These are phyloP conservation scores for Fusarium nygamai DNA, from an alignment of 2,329 filamentous ascomycete genomes.

Conservation along the genomic window DNA sequence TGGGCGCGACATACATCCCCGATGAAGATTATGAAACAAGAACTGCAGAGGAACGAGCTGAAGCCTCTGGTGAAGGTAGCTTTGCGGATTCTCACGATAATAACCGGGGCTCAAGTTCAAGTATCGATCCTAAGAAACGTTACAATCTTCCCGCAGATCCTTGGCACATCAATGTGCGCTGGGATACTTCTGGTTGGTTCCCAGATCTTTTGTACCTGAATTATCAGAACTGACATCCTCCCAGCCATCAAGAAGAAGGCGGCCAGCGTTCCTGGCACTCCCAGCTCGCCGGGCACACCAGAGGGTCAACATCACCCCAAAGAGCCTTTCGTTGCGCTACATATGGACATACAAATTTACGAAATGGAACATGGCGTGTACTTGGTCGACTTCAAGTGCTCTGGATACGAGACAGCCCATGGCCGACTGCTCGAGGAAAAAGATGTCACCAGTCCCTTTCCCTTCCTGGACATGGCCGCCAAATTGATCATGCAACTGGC, in stretches of 20 bases:
- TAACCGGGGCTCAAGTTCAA: slow-evolving; percentile 50
- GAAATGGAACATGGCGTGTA: slow-evolving; percentile 92
- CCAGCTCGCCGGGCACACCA: slow-evolving; percentile 38
- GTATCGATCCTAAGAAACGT: slow-evolving; percentile 65
- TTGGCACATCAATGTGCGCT: slow-evolving; percentile 92
- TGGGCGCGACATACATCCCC: slow-evolving; percentile 87
- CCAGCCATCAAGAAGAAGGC: slow-evolving; percentile 42
- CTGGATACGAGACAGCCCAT: slow-evolving; percentile 86
- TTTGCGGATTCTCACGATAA: slow-evolving; percentile 53
- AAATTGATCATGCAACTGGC: slow-evolving; percentile 93
- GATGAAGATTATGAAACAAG: slow-evolving; percentile 67
- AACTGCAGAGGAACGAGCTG: slow-evolving; percentile 54
- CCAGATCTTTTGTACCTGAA: no score
- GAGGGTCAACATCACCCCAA: slow-evolving; percentile 56
- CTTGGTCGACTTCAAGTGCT: slow-evolving; percentile 98
- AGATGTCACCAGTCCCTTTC: slow-evolving; percentile 93
- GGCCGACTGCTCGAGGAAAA: slow-evolving; percentile 87
- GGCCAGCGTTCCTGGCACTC: slow-evolving; percentile 31
- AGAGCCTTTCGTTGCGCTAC: slow-evolving; percentile 84
- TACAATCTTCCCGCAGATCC: slow-evolving; percentile 93
- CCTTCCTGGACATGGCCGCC: slow-evolving; percentile 93
- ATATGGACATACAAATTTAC: slow-evolving; percentile 96
- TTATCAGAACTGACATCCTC: slow-evolving; percentile 36
- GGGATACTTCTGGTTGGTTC: slow-evolving; percentile 82
- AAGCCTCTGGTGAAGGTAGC: slow-evolving; percentile 51